These are phyloP conservation scores for Wickerhamiella kazuoi DNA, from an alignment of 805 yeast species.

Conservation along the genomic window DNA sequence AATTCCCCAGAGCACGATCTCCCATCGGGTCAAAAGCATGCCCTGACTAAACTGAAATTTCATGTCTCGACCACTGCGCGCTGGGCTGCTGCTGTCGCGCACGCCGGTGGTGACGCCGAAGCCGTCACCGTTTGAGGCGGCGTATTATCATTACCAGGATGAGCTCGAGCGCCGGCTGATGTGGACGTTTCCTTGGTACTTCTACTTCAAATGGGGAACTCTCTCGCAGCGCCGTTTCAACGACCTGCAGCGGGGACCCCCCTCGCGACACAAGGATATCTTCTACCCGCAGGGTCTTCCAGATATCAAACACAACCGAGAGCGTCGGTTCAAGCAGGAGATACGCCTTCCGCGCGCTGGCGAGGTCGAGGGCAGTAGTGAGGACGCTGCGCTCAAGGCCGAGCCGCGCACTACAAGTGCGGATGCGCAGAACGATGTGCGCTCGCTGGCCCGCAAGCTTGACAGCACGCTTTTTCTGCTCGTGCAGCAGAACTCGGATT, in stretches of 20 bases:
- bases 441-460: constrained; percentile 61
- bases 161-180: constrained; percentile 76
- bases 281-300: constrained; percentile 75
- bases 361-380: constrained; percentile 23
- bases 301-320: constrained; percentile 74
- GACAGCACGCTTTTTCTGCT: constrained; percentile 65
- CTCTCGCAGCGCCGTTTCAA: constrained; percentile 67
- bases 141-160: constrained; percentile 66
- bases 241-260: constrained; percentile 60
- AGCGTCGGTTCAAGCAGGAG: constrained; percentile 65
- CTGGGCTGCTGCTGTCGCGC: constrained; percentile 50
- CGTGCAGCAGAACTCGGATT: constrained; percentile 29
- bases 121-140: constrained; percentile 48
- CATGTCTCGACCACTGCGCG: constrained; percentile 6
- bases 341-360: constrained; percentile 52
- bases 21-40: too few relatives aligned
- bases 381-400: constrained; percentile 48
- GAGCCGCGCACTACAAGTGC: constrained; percentile 60
- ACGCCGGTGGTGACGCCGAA: constrained; percentile 74
- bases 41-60: background rate
- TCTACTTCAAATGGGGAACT: constrained; percentile 78
- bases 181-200: constrained; percentile 96
- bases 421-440: constrained; percentile 42
- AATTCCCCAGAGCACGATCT: too few relatives aligned
- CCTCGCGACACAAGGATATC: constrained; percentile 51